Percentiles rank a stretch among this genome's conserved stretches.
These are phyloP conservation scores for Penicillium paradoxum DNA, from an alignment of 495 filamentous ascomycete genomes.

Conservation along the genomic window DNA sequence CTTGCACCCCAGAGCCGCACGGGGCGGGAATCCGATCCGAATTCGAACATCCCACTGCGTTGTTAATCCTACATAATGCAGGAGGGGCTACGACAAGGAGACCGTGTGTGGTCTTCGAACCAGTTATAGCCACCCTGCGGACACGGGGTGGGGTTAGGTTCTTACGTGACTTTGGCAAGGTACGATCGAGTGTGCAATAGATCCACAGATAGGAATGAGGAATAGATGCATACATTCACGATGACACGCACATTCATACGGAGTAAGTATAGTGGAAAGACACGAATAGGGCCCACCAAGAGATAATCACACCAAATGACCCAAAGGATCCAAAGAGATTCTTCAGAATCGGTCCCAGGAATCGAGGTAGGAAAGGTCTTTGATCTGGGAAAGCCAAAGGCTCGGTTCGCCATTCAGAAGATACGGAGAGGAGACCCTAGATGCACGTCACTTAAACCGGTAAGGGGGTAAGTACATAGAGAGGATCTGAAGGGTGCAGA, in stretches of 20 bases:
- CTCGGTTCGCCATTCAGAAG: conserved; percentile 8
- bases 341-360: neutral
- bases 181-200: neutral
- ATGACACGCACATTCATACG: neutral
- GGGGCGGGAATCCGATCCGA: conserved; percentile 2
- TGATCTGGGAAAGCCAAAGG: conserved; percentile 11
- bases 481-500: conserved; percentile 5
- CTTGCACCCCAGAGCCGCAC: conserved; percentile 18
- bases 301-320: neutral
- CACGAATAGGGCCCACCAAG: neutral
- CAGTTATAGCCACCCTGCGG: neutral
- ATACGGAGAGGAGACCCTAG: conserved; percentile 8
- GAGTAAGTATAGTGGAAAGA: too few species aligned
- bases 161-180: neutral
- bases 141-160: neutral
- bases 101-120: neutral
- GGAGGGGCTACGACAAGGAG: neutral
- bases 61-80: neutral
- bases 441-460: conserved; percentile 24
- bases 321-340: neutral
- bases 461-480: conserved; percentile 3
- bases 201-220: neutral
- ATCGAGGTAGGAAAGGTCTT: conserved; percentile 9
- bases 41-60: too few species aligned
- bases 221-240: neutral